Evolutionary conservation across 192 early-diverging fungal genomes (phyloP), one percentile per base, ranked within the genome.

Genomic region (Coemansia sp.): DNA sequence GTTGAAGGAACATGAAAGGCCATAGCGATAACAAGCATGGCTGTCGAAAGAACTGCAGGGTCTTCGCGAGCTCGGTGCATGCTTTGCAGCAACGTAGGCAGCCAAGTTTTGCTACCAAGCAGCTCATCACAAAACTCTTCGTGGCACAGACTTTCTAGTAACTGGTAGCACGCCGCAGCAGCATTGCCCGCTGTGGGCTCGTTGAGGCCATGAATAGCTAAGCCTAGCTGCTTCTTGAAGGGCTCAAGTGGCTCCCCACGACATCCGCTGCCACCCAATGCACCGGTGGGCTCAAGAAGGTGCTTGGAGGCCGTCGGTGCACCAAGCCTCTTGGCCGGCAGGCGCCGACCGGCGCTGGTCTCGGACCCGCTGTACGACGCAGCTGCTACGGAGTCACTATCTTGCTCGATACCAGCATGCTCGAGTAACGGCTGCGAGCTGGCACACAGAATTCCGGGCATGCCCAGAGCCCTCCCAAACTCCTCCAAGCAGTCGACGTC

Each of bases 121-220:
- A 77, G 43, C 21, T 65, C 58, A 0, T 69, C 67, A 18, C 62
- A 56, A 47, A 77, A 77, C 18, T 50, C 32, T 25, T 38, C 19
- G 37, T 62, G 41, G 13, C 29, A 42, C n/a, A 77, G 73, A 2
- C 14, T 17, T 8, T 51, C 63, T 11, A 64, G 35, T 8, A 77
- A 46, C 17, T 26, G 53, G 8, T 42, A 35, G 30, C 73, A 77
- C 0, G 58, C 58, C 8, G 49, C 9, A 35, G 11, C 41, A 13
- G 27, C 23, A 35, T 4, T 23, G 14, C 36, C 40, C 5, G 33
- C 35, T 29, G 18, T 18, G 4, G 25, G 21, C 3, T 37, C 42
- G 25, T 38, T 56, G 15, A 75, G 47, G 5, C 51, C 63, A 18
- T 58, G 65, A 5, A 65, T 36, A 38, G 65, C 58, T 27, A 55